Conservation (phyloP, 2,329 filamentous ascomycete species). For the Alternaria sp. region DNA sequence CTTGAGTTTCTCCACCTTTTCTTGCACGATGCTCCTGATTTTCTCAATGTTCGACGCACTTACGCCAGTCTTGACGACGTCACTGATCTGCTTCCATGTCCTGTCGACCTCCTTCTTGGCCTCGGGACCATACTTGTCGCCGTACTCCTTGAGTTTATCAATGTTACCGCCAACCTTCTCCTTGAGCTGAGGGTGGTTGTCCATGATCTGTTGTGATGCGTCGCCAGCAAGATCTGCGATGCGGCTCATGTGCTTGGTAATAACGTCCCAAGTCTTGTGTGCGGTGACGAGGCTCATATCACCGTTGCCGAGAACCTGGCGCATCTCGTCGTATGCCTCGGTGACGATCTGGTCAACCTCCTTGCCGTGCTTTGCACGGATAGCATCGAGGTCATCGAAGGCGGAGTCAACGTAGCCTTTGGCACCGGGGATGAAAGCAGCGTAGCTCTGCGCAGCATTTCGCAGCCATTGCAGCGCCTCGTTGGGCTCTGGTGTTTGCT, state of each 20-base stretch:
- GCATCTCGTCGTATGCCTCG: conserved; percentile 74
- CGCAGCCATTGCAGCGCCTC: conserved; percentile 73
- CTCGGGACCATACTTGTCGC: conserved; percentile 75
- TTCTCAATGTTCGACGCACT: conserved; percentile 64
- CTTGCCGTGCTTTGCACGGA: conserved; percentile 72
- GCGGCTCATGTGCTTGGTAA: conserved; percentile 69
- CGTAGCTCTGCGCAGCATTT: conserved; percentile 73
- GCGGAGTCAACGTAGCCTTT: conserved; percentile 72
- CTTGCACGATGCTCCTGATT: conserved; percentile 70
- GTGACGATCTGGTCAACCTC: conserved; percentile 75
- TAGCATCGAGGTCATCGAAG: conserved; percentile 75
- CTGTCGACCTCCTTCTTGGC: conserved; percentile 79
- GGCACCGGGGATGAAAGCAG: conserved; percentile 75
- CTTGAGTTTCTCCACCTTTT: conserved; percentile 73
- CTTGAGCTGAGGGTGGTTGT: conserved; percentile 78
- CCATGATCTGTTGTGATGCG: conserved; percentile 69
- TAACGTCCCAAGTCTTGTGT: conserved; percentile 67
- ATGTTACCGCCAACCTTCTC: conserved; percentile 74
- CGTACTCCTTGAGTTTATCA: conserved; percentile 74
- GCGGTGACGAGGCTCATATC: conserved; percentile 69
- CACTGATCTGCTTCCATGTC: conserved; percentile 72
- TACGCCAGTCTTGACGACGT: conserved; percentile 70
- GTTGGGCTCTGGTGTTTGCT: conserved; percentile 71
- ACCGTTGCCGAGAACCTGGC: conserved; percentile 68
- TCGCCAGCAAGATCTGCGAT: conserved; percentile 70